Percentiles rank a stretch among this genome's conserved stretches.
These are phyloP conservation scores for Megacollybia marginata DNA, from an alignment of 768 basidiomycete genomes.

Conservation along the genomic window DNA sequence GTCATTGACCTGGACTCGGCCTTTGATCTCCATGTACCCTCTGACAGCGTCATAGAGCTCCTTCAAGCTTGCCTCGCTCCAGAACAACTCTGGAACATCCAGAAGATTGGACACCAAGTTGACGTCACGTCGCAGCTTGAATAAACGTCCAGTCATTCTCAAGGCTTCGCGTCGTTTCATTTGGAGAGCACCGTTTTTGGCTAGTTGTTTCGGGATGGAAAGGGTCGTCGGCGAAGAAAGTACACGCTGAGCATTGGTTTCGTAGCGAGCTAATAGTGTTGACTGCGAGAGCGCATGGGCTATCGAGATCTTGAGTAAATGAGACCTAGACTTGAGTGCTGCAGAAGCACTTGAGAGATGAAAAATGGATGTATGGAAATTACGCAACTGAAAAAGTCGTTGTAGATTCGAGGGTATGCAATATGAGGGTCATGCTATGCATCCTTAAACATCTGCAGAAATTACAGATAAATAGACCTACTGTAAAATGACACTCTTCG, in stretches of 20 bases:
- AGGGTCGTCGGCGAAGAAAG: slow-evolving; percentile 71
- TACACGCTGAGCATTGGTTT: slow-evolving; percentile 68
- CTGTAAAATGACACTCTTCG: slow-evolving; percentile 87
- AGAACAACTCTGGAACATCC: slow-evolving; percentile 91
- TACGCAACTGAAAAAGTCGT: slow-evolving; percentile 87
- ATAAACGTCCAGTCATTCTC: slow-evolving; percentile 77
- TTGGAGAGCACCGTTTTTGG: slow-evolving; percentile 65
- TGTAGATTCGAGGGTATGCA: slow-evolving; percentile 85
- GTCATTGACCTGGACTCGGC: slow-evolving; percentile 51
- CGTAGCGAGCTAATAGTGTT: slow-evolving; percentile 84
- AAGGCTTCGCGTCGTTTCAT: slow-evolving; percentile 78
- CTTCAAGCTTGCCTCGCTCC: slow-evolving; percentile 88
- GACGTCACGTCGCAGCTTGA: slow-evolving; percentile 83
- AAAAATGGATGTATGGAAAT: not conserved
- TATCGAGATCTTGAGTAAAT: slow-evolving; percentile 87
- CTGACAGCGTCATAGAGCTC: slow-evolving; percentile 87
- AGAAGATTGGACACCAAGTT: slow-evolving; percentile 90
- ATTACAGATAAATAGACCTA: slow-evolving; percentile 26
- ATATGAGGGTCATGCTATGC: slow-evolving; percentile 78
- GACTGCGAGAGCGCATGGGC: slow-evolving; percentile 93
- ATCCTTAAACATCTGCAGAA: slow-evolving; percentile 4
- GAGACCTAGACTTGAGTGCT: slow-evolving; percentile 91
- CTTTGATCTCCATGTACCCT: slow-evolving; percentile 91
- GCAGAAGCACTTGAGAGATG: slow-evolving; percentile 2
- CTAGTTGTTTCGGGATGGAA: slow-evolving; percentile 80